These are phyloP conservation scores for Thelonectria discophora DNA, from an alignment of 2,329 filamentous ascomycete species.

Conservation along the genomic window DNA sequence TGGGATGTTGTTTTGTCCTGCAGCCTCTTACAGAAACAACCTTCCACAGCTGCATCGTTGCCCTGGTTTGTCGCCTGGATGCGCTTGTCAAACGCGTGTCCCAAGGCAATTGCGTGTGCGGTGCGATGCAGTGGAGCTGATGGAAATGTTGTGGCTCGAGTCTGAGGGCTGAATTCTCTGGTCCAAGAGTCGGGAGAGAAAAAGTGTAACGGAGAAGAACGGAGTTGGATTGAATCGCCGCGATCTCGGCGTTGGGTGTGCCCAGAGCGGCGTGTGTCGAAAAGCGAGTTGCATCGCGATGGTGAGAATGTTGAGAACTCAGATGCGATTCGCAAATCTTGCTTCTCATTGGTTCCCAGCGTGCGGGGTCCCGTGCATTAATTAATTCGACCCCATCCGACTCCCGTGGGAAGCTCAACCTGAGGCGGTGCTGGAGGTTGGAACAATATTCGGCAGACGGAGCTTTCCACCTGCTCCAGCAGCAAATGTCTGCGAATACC, in stretches of 20 bases:
- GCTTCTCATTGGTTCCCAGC: not conserved
- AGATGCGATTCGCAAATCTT: not conserved
- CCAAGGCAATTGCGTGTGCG: not conserved
- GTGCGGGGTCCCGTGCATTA: not conserved
- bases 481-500: not conserved
- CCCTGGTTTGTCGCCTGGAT: conserved; percentile 7
- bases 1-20: not conserved
- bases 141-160: no score
- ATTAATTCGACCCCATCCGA: not conserved
- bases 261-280: not conserved
- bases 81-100: not conserved
- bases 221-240: not conserved
- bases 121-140: not conserved
- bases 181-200: not conserved
- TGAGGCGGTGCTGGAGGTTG: no score
- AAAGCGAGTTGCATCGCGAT: not conserved
- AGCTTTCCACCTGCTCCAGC: not conserved
- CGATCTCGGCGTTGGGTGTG: not conserved
- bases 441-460: no score
- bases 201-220: not conserved
- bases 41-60: conserved; percentile 4
- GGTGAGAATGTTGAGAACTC: not conserved
- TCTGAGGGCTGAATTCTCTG: conserved; percentile 3
- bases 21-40: no score
- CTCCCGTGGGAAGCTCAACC: no score